Evolutionary conservation across 352 stramenopile genomes (phyloP), one percentile per base, ranked within the genome.

Genomic region (Phytophthora sp.): DNA sequence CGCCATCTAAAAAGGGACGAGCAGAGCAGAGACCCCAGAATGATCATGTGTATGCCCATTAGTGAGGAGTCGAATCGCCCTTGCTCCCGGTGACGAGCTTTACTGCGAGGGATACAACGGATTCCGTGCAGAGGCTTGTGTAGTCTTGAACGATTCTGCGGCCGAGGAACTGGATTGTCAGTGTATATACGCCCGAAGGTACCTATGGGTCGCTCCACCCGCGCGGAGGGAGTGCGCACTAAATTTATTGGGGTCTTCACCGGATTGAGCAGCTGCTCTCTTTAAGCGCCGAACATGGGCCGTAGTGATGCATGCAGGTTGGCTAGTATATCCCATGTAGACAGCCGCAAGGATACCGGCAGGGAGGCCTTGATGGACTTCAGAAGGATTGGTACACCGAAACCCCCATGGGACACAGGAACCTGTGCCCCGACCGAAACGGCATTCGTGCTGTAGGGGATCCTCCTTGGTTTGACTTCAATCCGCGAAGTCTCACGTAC

Each of bases 391-490:
- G 45, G 33, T 13, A 26, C 18, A 0, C 46, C 57, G 23, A 46
- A 57, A n/a, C n/a, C n/a, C n/a, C n/a, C 7, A 64, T 45, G 7
- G 33, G 31, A 18, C 56, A 57, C 23, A 57, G 16, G 44, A 47
- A 57, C n/a, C 18, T 36, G 13, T 58, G 46, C 7, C 57, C 57
- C 13, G 57, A 57, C 4, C 46, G 26, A 3, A 23, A 26, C 4
- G 45, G 18, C 36, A 58, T 45, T 12, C 46, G 24, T 7, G 49
- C 20, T 1, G 16, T 33, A 6, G 57, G 39, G 11, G 15, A 16
- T 0, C 57, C 57, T 2, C 11, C 20, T 35, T 65, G 35, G 20
- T 65, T 50, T 52, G 20, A 42, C 11, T 52, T 58, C 8, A 36
- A 65, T 1, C 57, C 36, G 12, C 16, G 11, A 5, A 42, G 35